Evolutionary conservation across 1,284 basidiomycete genomes (phyloP).

Genomic region (Mixia osmundae): DNA sequence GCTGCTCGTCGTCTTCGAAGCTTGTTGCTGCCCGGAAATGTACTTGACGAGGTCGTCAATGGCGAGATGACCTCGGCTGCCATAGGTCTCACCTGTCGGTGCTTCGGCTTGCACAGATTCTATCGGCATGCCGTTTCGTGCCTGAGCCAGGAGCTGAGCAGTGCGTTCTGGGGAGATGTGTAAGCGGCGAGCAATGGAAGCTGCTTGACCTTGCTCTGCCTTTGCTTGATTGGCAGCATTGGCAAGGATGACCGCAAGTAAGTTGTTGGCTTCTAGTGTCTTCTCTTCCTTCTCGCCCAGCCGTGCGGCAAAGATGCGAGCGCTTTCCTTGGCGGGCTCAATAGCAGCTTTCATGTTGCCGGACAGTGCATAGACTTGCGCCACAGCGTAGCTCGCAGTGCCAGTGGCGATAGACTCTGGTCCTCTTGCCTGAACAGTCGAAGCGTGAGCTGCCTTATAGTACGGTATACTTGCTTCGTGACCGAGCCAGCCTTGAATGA

Average conservation of each 20-base stretch:
- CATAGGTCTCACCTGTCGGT: constrained; percentile 1
- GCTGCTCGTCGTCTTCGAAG: too few species aligned
- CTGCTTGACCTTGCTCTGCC: constrained; percentile 7
- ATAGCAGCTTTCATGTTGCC: constrained; percentile 4
- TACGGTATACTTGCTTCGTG: constrained; percentile 6
- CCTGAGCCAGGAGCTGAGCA: constrained; percentile 4
- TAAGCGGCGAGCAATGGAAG: constrained; percentile 6
- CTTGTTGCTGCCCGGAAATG: neutral
- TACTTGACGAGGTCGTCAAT: constrained; percentile 7
- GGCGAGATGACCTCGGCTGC: constrained; percentile 5
- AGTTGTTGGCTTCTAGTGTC: constrained; percentile 8
- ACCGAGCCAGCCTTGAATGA: constrained; percentile 5
- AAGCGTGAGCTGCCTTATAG: constrained; percentile 4
- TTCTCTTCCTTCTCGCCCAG: constrained; percentile 7
- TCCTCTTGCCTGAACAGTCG: constrained; percentile 4
- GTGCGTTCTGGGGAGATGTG: constrained; percentile 5
- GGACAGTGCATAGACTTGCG: constrained; percentile 7
- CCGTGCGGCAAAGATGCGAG: constrained; percentile 6
- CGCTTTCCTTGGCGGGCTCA: constrained; percentile 5
- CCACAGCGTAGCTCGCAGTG: constrained; percentile 5
- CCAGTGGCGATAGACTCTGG: constrained; percentile 8
- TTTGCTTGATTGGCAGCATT: constrained; percentile 3
- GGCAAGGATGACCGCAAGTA: constrained; percentile 5
- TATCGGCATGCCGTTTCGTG: neutral
- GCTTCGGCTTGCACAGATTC: constrained; percentile 1